These are phyloP conservation scores for Rhytidhysteron rufulum DNA, from an alignment of 2,329 filamentous ascomycete genomes.

Conservation along the genomic window DNA sequence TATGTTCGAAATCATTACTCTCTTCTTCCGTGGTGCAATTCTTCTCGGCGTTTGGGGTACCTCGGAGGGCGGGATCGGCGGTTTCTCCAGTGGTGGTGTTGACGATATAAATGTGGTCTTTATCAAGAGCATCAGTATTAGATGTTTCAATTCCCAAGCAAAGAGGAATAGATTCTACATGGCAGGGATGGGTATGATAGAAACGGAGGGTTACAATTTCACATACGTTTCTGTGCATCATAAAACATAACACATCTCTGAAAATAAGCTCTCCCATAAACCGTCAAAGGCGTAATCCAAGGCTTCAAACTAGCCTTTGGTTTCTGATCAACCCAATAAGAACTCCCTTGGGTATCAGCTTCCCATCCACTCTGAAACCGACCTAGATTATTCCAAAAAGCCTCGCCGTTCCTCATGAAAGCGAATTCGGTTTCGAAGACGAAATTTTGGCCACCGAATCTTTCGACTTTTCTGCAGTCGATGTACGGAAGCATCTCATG, in stretches of 20 bases:
- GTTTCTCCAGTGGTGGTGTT: constrained; percentile 2
- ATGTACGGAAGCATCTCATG: constrained; percentile 8
- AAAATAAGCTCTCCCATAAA: constrained; percentile 19
- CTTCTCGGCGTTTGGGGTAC: not conserved
- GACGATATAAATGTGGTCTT: constrained; percentile 1
- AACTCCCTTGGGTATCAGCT: not conserved
- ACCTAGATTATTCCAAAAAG: constrained; percentile 12
- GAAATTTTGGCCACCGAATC: constrained; percentile 12
- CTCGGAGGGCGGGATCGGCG: constrained; percentile 3
- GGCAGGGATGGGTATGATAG: not conserved
- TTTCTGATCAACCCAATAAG: constrained; percentile 9
- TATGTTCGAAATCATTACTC: constrained; percentile 9
- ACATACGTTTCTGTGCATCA: constrained; percentile 16
- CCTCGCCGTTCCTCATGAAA: constrained; percentile 12
- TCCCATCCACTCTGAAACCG: constrained; percentile 7
- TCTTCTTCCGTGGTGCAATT: too few species aligned
- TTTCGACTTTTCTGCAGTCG: constrained; percentile 4
- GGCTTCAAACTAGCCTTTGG: constrained; percentile 22
- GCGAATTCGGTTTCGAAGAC: constrained; percentile 13
- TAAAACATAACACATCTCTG: constrained; percentile 23
- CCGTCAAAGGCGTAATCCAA: constrained; percentile 26
- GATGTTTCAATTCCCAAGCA: too few species aligned
- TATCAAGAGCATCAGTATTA: not conserved
- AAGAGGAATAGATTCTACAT: not conserved
- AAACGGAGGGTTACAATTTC: constrained; percentile 16